These are phyloP conservation scores for Acephala macrosclerotiorum DNA, from an alignment of 2,329 filamentous ascomycete species.

Conservation along the genomic window DNA sequence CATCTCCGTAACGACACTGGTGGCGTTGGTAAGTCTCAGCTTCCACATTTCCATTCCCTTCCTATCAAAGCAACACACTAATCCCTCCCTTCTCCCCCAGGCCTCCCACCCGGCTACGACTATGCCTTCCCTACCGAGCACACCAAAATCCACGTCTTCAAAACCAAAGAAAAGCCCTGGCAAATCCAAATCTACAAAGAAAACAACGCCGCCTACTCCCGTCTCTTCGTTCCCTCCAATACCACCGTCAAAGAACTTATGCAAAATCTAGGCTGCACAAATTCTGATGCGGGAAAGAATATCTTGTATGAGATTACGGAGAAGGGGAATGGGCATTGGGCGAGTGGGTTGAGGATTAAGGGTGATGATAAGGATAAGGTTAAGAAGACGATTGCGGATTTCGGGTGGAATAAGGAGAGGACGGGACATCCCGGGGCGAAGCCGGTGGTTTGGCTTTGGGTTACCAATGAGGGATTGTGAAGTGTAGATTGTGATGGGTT, in stretches of 20 bases:
- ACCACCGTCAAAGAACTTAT: constrained; percentile 64
- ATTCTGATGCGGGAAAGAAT: constrained; percentile 59
- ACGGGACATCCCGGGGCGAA: constrained; percentile 56
- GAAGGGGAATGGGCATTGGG: constrained; percentile 65
- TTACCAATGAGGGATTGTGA: constrained; percentile 54
- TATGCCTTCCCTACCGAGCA: constrained; percentile 66
- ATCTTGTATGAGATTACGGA: constrained; percentile 62
- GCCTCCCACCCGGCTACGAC: constrained; percentile 68
- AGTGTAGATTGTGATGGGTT: neutral
- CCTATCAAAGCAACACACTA: too few relatives aligned
- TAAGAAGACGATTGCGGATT: constrained; percentile 57
- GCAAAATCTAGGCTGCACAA: constrained; percentile 63
- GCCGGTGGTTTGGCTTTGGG: constrained; percentile 66
- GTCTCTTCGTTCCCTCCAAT: constrained; percentile 56
- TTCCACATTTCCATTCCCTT: too few relatives aligned
- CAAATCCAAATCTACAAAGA: constrained; percentile 48
- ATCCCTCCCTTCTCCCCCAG: too few relatives aligned
- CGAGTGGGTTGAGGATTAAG: constrained; percentile 58
- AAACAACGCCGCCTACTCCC: constrained; percentile 56
- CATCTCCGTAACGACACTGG: constrained; percentile 65
- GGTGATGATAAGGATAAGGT: constrained; percentile 58
- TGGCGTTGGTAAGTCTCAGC: too few relatives aligned
- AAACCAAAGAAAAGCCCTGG: constrained; percentile 58
- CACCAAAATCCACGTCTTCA: constrained; percentile 66
- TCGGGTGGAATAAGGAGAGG: constrained; percentile 65